Percentiles rank a stretch among this genome's conserved stretches.
These are phyloP conservation scores for Arachnomyces sp. DNA, from an alignment of 2,329 filamentous ascomycete genomes.

Conservation along the genomic window DNA sequence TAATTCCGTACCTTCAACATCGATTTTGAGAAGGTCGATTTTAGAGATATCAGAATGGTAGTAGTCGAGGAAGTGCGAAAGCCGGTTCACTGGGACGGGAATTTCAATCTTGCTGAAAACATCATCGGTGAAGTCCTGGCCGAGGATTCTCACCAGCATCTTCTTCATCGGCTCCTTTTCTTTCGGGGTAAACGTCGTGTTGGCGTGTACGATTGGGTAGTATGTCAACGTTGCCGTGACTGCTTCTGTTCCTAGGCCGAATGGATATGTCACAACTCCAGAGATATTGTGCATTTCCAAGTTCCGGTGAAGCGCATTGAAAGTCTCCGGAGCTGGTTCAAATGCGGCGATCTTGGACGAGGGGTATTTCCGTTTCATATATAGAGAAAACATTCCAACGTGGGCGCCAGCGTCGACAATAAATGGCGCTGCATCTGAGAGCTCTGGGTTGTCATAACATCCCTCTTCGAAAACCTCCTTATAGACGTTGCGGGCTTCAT, in stretches of 20 bases:
- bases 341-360: conserved; percentile 18
- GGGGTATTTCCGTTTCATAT: conserved; percentile 19
- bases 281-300: conserved; percentile 10
- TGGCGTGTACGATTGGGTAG: background rate
- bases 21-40: conserved; percentile 22
- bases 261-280: background rate
- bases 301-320: conserved; percentile 13
- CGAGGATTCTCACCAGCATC: too few relatives aligned
- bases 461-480: background rate
- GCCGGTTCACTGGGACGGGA: conserved; percentile 10
- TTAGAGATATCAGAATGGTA: conserved; percentile 5
- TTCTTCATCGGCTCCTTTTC: conserved; percentile 1
- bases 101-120: conserved; percentile 1
- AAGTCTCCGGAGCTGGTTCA: conserved; percentile 18
- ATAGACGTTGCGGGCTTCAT: background rate
- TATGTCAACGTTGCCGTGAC: background rate
- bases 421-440: background rate
- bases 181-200: conserved; percentile 1
- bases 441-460: background rate
- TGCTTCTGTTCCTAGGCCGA: background rate
- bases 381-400: conserved; percentile 21
- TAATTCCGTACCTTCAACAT: conserved; percentile 21
- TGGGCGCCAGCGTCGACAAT: conserved; percentile 20
- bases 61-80: conserved; percentile 14
- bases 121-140: too few relatives aligned